A percentile compares a stretch with the other conserved stretches of the same genome.
Conservation (phyloP, 139 green algal genomes). For the Coelastrella sp. region DNA sequence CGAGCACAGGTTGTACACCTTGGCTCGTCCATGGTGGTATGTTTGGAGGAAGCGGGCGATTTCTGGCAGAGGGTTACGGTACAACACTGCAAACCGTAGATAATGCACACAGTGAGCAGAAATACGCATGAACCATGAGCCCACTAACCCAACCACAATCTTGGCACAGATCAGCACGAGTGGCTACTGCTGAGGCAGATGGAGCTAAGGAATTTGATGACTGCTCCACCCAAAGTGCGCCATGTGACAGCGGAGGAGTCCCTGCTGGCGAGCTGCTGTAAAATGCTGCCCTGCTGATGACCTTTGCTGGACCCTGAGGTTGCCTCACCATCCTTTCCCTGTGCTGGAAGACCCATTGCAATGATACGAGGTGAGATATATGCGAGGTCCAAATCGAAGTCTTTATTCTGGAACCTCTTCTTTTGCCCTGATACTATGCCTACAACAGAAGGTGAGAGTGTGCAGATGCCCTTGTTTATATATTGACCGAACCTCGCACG, state of each 20-base stretch:
- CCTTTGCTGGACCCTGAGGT: not conserved
- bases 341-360: constrained; percentile 74
- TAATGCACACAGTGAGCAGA: no score
- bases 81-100: constrained; percentile 53
- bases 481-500: not conserved
- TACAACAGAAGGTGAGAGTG: constrained; percentile 31
- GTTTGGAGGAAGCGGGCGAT: constrained; percentile 59
- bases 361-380: constrained; percentile 80
- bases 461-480: not conserved
- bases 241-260: not conserved
- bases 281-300: not conserved
- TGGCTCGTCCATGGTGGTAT: constrained; percentile 58
- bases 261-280: not conserved
- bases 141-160: not conserved
- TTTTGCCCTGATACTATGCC: constrained; percentile 73
- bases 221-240: no score
- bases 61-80: constrained; percentile 69
- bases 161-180: not conserved
- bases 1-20: constrained; percentile 81
- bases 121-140: no score
- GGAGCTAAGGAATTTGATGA: not conserved
- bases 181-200: not conserved
- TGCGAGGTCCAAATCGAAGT: constrained; percentile 77
- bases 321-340: constrained; percentile 32
- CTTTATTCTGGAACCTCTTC: constrained; percentile 61